Evolutionary conservation across 1,284 basidiomycete genomes (phyloP).

Genomic region (Trametes sp.): DNA sequence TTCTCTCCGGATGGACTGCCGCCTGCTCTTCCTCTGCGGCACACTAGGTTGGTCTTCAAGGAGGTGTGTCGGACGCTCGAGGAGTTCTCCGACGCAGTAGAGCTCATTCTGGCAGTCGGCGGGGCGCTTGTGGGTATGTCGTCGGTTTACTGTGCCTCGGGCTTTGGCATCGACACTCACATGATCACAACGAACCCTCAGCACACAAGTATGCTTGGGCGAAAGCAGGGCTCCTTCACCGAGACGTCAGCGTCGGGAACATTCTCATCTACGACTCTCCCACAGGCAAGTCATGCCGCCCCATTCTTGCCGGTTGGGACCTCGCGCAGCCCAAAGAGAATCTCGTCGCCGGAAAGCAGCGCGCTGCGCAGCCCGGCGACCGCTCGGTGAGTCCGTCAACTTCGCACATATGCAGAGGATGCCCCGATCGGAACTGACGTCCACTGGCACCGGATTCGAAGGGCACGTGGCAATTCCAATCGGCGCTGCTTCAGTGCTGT

Average conservation of each 20-base stretch:
- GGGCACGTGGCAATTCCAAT: constrained; percentile 29
- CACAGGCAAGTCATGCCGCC: not conserved
- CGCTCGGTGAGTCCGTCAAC: not conserved
- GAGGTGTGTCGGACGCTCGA: not conserved
- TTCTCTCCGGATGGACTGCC: too few relatives aligned
- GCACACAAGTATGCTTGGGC: constrained; percentile 3
- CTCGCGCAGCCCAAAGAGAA: not conserved
- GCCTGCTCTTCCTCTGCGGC: not conserved
- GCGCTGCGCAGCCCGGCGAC: not conserved
- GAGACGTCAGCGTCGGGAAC: constrained; percentile 18
- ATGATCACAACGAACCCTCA: not conserved
- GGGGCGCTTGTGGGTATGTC: not conserved
- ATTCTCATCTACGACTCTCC: constrained; percentile 18
- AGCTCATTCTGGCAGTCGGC: not conserved
- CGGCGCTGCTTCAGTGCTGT: constrained; percentile 8
- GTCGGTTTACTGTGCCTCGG: too few relatives aligned
- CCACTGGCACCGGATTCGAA: too few relatives aligned
- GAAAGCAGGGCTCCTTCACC: constrained; percentile 5
- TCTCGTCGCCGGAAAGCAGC: not conserved
- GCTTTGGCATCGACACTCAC: not conserved
- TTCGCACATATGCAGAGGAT: too few relatives aligned
- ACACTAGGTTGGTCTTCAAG: not conserved
- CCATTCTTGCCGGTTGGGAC: constrained; percentile 19
- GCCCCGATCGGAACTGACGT: not conserved
- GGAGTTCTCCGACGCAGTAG: not conserved